These are phyloP conservation scores for Microcyclospora pomicola DNA, from an alignment of 2,329 filamentous ascomycete species.

Conservation along the genomic window DNA sequence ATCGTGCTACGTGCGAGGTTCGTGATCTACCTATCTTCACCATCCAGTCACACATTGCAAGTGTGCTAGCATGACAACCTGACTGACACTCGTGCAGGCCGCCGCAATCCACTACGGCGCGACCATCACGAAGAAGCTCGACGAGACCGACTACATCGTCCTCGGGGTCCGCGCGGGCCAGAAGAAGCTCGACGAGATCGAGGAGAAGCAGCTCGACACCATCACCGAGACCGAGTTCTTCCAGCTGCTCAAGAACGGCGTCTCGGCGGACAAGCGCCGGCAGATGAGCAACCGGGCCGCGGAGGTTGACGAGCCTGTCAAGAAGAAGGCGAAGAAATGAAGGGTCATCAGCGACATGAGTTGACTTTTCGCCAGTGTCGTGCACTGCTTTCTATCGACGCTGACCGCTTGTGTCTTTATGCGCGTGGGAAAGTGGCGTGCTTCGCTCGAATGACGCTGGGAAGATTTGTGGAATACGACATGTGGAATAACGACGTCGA, in stretches of 20 bases:
- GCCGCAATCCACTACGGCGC: background rate
- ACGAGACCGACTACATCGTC: slow-evolving; percentile 1
- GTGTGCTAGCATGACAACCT: no score
- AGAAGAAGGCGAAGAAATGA: slow-evolving; percentile 2
- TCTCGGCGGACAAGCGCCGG: background rate
- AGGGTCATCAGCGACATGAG: background rate
- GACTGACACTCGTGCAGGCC: no score
- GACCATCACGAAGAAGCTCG: slow-evolving; percentile 1
- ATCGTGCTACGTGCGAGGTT: background rate
- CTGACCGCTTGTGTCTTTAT: no score
- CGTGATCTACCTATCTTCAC: background rate
- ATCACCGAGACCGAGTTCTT: slow-evolving; percentile 2
- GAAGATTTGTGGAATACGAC: no score
- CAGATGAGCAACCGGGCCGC: background rate
- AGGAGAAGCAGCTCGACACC: background rate
- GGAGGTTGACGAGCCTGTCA: background rate
- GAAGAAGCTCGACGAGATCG: slow-evolving; percentile 4
- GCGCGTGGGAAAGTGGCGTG: no score
- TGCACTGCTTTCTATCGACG: no score
- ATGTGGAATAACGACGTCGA: no score
- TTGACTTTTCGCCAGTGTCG: no score
- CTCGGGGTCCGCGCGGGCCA: background rate
- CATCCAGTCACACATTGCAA: no score
- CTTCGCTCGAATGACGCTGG: no score
- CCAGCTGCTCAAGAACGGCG: background rate